Percentiles rank a stretch among this genome's conserved stretches.
Conservation (phyloP, 1,284 basidiomycete species). For the Meira nashicola region DNA sequence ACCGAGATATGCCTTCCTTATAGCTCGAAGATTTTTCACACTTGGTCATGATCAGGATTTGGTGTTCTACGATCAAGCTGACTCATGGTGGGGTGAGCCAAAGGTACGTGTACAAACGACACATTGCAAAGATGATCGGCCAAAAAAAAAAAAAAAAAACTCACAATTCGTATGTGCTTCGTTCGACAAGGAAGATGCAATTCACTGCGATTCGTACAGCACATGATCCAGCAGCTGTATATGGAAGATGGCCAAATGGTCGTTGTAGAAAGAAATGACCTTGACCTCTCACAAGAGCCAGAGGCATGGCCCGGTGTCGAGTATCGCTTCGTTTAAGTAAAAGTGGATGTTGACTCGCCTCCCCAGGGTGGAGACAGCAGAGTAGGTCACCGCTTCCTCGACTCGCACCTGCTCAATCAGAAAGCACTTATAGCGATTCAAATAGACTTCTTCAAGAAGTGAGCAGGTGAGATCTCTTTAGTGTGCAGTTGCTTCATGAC, state of each 20-base stretch:
- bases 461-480: neutral
- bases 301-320: neutral
- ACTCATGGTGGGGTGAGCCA: no score
- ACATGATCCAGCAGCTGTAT: neutral
- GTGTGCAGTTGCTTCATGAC: neutral
- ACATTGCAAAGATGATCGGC: no score
- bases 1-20: no score
- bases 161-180: neutral
- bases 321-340: neutral
- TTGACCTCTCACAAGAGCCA: neutral
- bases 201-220: neutral
- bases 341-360: neutral
- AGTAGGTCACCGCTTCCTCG: neutral
- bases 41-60: no score
- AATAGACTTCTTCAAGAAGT: neutral
- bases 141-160: no score
- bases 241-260: neutral
- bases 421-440: conserved; percentile 4
- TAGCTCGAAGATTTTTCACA: no score
- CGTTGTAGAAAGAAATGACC: neutral
- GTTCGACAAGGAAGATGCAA: neutral
- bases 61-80: no score
- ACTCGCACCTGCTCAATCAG: neutral
- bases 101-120: no score
- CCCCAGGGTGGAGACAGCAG: neutral